Base-by-base conservation (phyloP, 768 basidiomycete species). In the Rhodotorula kratochvilovae region DNA sequence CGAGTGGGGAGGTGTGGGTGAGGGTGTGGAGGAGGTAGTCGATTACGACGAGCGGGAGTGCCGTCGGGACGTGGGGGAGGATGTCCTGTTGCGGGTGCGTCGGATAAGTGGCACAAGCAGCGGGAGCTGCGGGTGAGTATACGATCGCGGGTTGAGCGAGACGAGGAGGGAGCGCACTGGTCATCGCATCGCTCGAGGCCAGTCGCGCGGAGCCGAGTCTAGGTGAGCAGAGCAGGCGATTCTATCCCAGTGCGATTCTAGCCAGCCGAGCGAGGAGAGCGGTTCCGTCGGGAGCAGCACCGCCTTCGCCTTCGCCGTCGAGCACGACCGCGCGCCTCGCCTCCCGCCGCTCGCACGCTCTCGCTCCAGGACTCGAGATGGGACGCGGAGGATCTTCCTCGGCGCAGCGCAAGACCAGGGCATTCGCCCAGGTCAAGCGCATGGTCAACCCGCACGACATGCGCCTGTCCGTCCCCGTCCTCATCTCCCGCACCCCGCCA, bases 401-500 rank as follows among this genome's bases (percentile, higher is more conserved):
- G 2, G 53, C n/a, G 5, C 66, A 68, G 66, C 66, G 71, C 51
- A 95, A 92, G 80, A 94, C 92, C 1, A 85, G 93, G 81, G 95
- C 95, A 80, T 97, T 98, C 80, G 95, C 93, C 4, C 83, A 87
- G 17, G 92, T 95, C 57, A 98, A 98, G 81, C 89, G 94, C 27
- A 84, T 98, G 84, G 82, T 97, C 69, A 93, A 92, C 79, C 95
- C 95, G 0, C 91, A 89, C 77, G 95, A 97, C 80, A 91, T 90
- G 66, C 85, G 95, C 76, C 81, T 98, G 94, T 94, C 79, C 76
- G 91, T 80, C 35, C 35, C 54, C n/a, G 36, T 53, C 45, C 45
- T 31, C 63, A 36, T n/a, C 13, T 27, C 59, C 51, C 50, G 42
- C 33, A 6, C 25, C 48, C 25, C 27, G 25, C 23, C 48, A 5